Percentiles rank a stretch among this genome's conserved stretches.
These are phyloP conservation scores for Cicer yamashitae DNA, from an alignment of 306 rosid species.

Conservation along the genomic window DNA sequence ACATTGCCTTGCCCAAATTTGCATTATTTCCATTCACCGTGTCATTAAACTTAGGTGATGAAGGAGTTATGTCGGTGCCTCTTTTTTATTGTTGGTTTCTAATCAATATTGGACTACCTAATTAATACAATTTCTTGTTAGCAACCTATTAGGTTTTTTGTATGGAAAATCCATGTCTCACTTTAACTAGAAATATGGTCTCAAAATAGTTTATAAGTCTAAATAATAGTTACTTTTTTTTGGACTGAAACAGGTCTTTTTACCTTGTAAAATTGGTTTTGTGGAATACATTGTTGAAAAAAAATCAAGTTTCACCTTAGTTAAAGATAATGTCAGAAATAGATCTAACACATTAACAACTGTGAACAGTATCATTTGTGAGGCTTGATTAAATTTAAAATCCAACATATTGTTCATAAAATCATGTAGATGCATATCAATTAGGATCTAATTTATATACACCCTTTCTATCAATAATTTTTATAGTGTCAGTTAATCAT, in stretches of 20 bases:
- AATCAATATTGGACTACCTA: conserved; percentile 19
- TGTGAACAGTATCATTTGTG: too few relatives aligned
- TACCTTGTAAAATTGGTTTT: not conserved
- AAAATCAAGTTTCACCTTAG: too few relatives aligned
- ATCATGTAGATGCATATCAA: too few relatives aligned
- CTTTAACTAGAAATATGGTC: not conserved
- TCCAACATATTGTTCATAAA: too few relatives aligned
- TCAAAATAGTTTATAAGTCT: not conserved
- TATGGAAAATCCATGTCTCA: not conserved
- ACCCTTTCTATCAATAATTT: too few relatives aligned
- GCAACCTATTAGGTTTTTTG: not conserved
- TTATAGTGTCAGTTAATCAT: too few relatives aligned
- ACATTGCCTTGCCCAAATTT: conserved; percentile 47
- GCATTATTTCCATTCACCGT: conserved; percentile 42
- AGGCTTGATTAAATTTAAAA: too few relatives aligned
- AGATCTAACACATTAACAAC: too few relatives aligned
- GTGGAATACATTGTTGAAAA: too few relatives aligned
- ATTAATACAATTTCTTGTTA: not conserved
- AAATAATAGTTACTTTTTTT: not conserved
- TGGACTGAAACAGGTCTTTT: not conserved
- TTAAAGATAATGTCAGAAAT: too few relatives aligned
- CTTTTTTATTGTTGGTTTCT: conserved; percentile 25
- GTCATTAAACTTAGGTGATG: conserved; percentile 31
- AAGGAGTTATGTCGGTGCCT: not conserved
- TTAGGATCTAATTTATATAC: too few relatives aligned